Evolutionary conservation across 345 rosid genomes (phyloP).

Genomic region (Conringia planisiliqua): DNA sequence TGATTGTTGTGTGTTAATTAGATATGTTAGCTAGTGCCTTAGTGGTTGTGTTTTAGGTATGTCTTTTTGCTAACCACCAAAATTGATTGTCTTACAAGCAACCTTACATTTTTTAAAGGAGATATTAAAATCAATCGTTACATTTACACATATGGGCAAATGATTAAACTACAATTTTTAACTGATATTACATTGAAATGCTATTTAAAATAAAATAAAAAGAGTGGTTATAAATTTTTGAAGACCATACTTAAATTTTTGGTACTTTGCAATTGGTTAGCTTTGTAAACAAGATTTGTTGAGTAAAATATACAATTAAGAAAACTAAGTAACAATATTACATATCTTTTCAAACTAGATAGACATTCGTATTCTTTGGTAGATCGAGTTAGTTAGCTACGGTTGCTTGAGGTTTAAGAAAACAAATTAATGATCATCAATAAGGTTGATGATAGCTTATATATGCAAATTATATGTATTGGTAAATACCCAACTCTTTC

Average conservation of each 20-base stretch:
- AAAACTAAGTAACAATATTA: not conserved
- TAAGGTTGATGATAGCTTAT: constrained; percentile 3
- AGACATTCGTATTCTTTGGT: constrained; percentile 17
- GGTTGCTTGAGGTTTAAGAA: constrained; percentile 15
- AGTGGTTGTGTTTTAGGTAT: constrained; percentile 35
- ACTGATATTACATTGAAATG: not conserved
- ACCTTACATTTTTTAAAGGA: not conserved
- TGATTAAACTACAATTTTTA: not conserved
- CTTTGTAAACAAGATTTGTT: constrained; percentile 2
- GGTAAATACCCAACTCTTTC: not conserved
- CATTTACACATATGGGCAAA: not conserved
- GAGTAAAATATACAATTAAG: not conserved
- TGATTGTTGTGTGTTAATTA: constrained; percentile 7
- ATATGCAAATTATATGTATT: not conserved
- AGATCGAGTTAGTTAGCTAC: constrained; percentile 13
- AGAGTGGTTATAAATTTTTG: not conserved
- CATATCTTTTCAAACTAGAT: not conserved
- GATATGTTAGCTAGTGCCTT: not conserved
- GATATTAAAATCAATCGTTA: not conserved
- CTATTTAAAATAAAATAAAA: not conserved
- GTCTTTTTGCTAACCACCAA: constrained; percentile 29
- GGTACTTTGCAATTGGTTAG: not conserved
- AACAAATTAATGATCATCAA: not conserved
- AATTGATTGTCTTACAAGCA: constrained; percentile 18
- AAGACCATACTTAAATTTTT: not conserved